Evolutionary conservation across 2,329 filamentous ascomycete genomes (phyloP).

Genomic region (Botrytis tulipae): DNA sequence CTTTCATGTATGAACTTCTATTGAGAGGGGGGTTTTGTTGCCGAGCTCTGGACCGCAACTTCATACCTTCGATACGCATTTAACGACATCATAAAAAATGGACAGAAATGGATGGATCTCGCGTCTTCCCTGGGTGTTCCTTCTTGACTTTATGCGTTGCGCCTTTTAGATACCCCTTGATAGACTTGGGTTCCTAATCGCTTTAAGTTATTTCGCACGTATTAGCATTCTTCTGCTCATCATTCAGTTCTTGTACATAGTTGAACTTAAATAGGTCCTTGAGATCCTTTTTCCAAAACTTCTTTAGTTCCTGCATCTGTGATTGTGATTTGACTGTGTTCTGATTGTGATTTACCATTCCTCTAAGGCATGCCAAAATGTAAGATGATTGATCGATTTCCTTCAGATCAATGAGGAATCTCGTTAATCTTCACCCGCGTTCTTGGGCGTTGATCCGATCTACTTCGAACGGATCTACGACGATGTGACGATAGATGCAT

Average conservation of each 20-base stretch:
- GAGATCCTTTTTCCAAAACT: conserved; percentile 11
- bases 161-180: conserved; percentile 16
- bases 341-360: background rate
- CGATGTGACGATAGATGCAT: conserved; percentile 7
- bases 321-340: background rate
- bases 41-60: conserved; percentile 15
- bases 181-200: conserved; percentile 3
- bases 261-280: conserved; percentile 4
- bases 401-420: background rate
- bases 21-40: conserved; percentile 18
- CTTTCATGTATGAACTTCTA: conserved; percentile 23
- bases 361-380: background rate
- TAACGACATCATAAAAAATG: conserved; percentile 10
- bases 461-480: background rate
- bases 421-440: background rate
- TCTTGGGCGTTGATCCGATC: background rate
- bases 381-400: background rate
- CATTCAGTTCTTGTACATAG: conserved; percentile 21
- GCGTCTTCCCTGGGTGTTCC: conserved; percentile 15
- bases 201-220: conserved; percentile 5
- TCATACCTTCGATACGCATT: conserved; percentile 12
- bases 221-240: conserved; percentile 10
- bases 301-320: background rate
- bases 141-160: conserved; percentile 7
- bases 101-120: conserved; percentile 13